These are phyloP conservation scores for Yamadazyma insecticola DNA, from an alignment of 805 yeast species.

Conservation along the genomic window DNA sequence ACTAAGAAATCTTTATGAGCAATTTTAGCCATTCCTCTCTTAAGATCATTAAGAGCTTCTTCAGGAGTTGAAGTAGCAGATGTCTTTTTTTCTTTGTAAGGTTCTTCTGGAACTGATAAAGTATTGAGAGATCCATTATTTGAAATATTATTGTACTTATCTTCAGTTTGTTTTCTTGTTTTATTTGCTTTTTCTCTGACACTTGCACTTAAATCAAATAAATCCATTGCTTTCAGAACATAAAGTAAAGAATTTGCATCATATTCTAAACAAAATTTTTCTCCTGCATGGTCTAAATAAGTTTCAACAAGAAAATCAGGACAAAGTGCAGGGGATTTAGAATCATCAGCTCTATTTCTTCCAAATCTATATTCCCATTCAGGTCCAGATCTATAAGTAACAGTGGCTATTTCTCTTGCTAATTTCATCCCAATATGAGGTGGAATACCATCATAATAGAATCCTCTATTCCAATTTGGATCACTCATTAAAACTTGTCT, in stretches of 20 bases:
- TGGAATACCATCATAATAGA: slow-evolving; percentile 72
- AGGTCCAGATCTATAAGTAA: slow-evolving; percentile 92
- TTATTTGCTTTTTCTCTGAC: slow-evolving; percentile 42
- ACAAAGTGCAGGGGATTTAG: slow-evolving; percentile 77
- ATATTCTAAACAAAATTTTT: slow-evolving; percentile 84
- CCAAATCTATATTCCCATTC: slow-evolving; percentile 96
- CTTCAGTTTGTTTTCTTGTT: slow-evolving; percentile 36
- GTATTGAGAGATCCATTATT: slow-evolving; percentile 3
- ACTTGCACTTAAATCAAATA: slow-evolving; percentile 68
- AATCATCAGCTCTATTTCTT: slow-evolving; percentile 77
- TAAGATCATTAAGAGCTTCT: slow-evolving; percentile 57
- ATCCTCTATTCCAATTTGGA: slow-evolving; percentile 91
- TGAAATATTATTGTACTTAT: slow-evolving; percentile 13
- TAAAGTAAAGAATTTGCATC: slow-evolving; percentile 88
- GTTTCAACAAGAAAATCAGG: slow-evolving; percentile 93
- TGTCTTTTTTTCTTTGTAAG: slow-evolving; percentile 51
- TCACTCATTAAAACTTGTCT: slow-evolving; percentile 92
- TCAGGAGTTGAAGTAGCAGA: slow-evolving; percentile 45
- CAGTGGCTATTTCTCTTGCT: slow-evolving; percentile 90
- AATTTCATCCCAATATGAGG: slow-evolving; percentile 95
- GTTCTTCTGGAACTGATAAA: slow-evolving; percentile 42
- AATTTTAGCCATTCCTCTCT: slow-evolving; percentile 59
- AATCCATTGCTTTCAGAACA: slow-evolving; percentile 90
- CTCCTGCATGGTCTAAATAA: slow-evolving; percentile 91
- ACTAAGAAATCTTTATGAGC: slow-evolving; percentile 66